phyloP scores from a whole-genome alignment of 176 grass and related monocot species.

The Rhynchospora breviuscula region DNA sequence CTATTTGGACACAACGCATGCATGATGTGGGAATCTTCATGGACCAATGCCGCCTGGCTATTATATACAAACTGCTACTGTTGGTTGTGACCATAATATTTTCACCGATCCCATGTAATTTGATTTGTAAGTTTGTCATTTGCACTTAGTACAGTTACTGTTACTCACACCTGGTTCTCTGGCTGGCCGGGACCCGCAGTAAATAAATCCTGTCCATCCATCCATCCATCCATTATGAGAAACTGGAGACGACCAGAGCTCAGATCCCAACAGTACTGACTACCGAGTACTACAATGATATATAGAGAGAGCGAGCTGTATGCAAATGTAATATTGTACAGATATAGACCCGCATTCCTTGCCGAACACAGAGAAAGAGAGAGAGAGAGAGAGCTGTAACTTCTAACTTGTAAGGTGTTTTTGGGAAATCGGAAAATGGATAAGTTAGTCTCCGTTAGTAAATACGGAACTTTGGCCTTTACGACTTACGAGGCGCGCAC shows the following conservation, averaged over 20 bases:
- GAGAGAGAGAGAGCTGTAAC: neutral
- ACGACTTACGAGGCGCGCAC: no score
- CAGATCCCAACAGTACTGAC: neutral
- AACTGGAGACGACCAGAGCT: neutral
- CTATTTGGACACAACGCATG: neutral
- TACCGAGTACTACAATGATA: neutral
- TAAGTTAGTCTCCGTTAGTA: neutral
- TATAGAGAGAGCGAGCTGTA: no score
- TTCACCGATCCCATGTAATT: neutral
- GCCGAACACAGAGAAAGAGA: neutral
- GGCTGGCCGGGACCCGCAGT: neutral
- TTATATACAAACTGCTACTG: neutral
- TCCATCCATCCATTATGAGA: neutral
- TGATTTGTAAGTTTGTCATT: neutral
- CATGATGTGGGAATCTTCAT: constrained; percentile 3
- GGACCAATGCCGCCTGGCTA: neutral
- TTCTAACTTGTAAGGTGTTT: neutral
- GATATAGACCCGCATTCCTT: neutral
- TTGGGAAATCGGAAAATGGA: constrained; percentile 15
- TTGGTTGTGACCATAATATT: neutral
- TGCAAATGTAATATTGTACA: no score
- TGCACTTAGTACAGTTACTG: neutral
- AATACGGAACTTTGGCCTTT: constrained; percentile 7
- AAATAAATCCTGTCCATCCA: neutral
- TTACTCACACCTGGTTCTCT: neutral